Evolutionary conservation across 345 rosid genomes (phyloP).

Genomic region (Erodium maritimum): DNA sequence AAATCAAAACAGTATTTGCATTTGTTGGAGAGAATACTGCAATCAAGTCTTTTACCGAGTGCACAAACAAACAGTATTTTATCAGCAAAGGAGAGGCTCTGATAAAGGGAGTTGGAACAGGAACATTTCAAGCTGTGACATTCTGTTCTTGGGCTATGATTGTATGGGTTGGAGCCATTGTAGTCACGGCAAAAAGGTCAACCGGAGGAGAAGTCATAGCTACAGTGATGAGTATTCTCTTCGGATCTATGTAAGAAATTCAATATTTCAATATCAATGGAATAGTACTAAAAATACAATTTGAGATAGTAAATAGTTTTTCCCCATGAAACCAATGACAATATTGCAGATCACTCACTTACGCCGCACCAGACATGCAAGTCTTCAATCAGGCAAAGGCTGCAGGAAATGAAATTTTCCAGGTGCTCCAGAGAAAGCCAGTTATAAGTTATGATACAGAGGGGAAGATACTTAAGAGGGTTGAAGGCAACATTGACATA

Average conservation of each 20-base stretch:
- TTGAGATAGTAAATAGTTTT: too few species aligned
- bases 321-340: too few species aligned
- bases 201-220: constrained; percentile 45
- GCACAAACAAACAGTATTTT: constrained; percentile 30
- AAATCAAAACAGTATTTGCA: constrained; percentile 52
- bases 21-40: constrained; percentile 45
- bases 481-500: constrained; percentile 40
- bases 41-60: constrained; percentile 28
- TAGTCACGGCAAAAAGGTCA: constrained; percentile 24
- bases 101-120: constrained; percentile 54
- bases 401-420: constrained; percentile 46
- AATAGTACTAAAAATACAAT: too few species aligned
- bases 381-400: constrained; percentile 54
- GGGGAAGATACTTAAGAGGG: constrained; percentile 13
- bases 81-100: constrained; percentile 45
- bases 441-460: constrained; percentile 17
- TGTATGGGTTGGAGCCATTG: constrained; percentile 50
- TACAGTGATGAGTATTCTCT: constrained; percentile 54
- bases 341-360: constrained; percentile 44
- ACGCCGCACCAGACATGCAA: constrained; percentile 63
- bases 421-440: constrained; percentile 37
- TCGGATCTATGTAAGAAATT: constrained; percentile 46
- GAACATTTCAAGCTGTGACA: constrained; percentile 44
- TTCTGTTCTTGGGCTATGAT: constrained; percentile 49
- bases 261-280: too few species aligned